A percentile compares a stretch with the other conserved stretches of the same genome.
These are phyloP conservation scores for Xerocomellus amylosporus DNA, from an alignment of 768 basidiomycete species.

Conservation along the genomic window DNA sequence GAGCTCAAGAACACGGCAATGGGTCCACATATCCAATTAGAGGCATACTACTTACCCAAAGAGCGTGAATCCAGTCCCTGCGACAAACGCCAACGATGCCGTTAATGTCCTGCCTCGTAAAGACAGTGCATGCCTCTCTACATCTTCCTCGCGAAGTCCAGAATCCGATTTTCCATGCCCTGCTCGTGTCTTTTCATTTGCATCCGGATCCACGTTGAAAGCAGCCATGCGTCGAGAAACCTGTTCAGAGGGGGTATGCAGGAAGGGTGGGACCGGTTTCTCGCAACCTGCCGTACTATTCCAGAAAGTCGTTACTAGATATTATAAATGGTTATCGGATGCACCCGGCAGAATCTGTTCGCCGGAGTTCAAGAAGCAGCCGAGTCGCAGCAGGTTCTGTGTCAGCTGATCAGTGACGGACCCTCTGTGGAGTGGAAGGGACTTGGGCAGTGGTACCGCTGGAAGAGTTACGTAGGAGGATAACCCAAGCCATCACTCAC, in stretches of 20 bases:
- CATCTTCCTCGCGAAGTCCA: conserved; percentile 8
- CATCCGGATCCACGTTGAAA: not conserved
- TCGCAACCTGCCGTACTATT: not conserved
- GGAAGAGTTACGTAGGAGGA: not conserved
- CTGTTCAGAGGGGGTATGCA: not conserved
- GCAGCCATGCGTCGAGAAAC: conserved; percentile 4
- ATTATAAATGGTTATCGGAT: conserved; percentile 5
- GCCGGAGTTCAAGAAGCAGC: conserved; percentile 2
- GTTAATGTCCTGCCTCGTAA: conserved; percentile 42
- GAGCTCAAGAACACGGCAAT: not conserved
- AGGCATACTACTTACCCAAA: conserved; percentile 45
- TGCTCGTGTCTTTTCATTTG: conserved; percentile 10
- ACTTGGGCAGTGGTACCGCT: not conserved
- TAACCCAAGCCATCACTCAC: conserved; percentile 2
- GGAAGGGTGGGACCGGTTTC: not conserved
- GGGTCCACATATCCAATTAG: not conserved
- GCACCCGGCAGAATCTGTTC: conserved; percentile 1
- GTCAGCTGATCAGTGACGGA: conserved; percentile 8
- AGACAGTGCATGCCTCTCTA: conserved; percentile 10
- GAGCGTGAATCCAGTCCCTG: conserved; percentile 59
- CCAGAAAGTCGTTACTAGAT: not conserved
- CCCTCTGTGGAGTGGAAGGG: not conserved
- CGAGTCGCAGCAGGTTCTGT: not conserved
- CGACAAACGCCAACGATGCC: conserved; percentile 51
- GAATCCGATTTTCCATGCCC: not conserved